Evolutionary conservation across 2,329 filamentous ascomycete species (phyloP).

Genomic region (Plectosphaerella sp.): DNA sequence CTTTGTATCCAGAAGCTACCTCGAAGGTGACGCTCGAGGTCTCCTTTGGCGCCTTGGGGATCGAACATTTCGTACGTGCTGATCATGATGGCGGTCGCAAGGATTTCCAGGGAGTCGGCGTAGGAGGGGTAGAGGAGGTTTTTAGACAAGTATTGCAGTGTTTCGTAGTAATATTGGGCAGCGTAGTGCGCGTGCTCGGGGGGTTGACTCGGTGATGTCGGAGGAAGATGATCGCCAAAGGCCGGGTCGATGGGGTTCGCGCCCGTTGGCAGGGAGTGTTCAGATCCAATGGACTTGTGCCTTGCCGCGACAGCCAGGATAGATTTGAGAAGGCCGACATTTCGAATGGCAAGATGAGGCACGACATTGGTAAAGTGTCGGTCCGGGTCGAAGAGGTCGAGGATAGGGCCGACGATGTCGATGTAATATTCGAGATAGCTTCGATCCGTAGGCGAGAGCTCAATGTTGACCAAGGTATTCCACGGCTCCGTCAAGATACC

Average conservation of each 20-base stretch:
- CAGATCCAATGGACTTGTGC: constrained; percentile 5
- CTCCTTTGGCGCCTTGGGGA: constrained; percentile 22
- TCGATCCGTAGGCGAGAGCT: background rate
- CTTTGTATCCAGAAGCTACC: constrained; percentile 62
- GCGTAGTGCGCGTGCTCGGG: constrained; percentile 19
- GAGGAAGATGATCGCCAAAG: too few relatives aligned
- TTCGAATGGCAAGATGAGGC: constrained; percentile 9
- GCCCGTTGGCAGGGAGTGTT: too few relatives aligned
- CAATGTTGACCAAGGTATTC: constrained; percentile 5
- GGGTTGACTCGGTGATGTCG: too few relatives aligned
- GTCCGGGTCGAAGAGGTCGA: constrained; percentile 11
- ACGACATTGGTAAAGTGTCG: constrained; percentile 11
- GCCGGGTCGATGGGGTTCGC: too few relatives aligned
- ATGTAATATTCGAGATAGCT: constrained; percentile 10
- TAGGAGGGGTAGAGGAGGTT: constrained; percentile 53
- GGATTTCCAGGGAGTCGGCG: constrained; percentile 50
- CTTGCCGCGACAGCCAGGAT: constrained; percentile 9
- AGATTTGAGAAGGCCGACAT: constrained; percentile 11
- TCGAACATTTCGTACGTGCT: constrained; percentile 62
- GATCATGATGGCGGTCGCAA: constrained; percentile 53
- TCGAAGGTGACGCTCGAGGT: constrained; percentile 57
- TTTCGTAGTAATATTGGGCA: constrained; percentile 56
- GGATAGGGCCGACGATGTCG: constrained; percentile 8
- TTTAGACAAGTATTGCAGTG: constrained; percentile 52
- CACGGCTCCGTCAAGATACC: background rate